Evolutionary conservation across 306 rosid species (phyloP).

Genomic region (Gleditsia sinensis): DNA sequence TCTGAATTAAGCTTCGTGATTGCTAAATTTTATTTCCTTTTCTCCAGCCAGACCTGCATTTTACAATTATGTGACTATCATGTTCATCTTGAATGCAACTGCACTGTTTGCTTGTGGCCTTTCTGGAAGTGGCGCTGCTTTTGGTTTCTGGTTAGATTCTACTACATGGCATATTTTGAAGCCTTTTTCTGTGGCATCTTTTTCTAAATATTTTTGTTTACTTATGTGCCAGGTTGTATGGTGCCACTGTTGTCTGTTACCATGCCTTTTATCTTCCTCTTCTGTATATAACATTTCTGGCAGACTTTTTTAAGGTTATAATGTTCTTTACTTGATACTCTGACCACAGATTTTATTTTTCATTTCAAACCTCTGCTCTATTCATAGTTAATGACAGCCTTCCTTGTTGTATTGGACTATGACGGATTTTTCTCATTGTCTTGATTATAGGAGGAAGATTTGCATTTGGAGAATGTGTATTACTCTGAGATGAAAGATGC

Average conservation of each 20-base stretch:
- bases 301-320: conserved; percentile 66
- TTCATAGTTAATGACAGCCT: background rate
- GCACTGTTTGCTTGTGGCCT: conserved; percentile 70
- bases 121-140: conserved; percentile 70
- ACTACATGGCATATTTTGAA: background rate
- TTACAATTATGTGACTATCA: conserved; percentile 73
- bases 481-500: conserved; percentile 99
- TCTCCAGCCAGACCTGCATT: conserved; percentile 90
- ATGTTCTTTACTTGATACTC: background rate
- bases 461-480: conserved; percentile 82
- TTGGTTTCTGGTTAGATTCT: conserved; percentile 72
- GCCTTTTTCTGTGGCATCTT: background rate
- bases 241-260: conserved; percentile 57
- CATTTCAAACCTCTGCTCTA: background rate
- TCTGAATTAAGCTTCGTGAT: conserved; percentile 22
- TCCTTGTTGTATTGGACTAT: background rate
- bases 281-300: conserved; percentile 57
- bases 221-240: conserved; percentile 53
- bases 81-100: conserved; percentile 63
- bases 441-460: conserved; percentile 70
- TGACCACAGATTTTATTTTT: background rate
- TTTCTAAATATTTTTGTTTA: background rate
- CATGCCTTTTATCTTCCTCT: conserved; percentile 77
- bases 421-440: conserved; percentile 1
- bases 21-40: conserved; percentile 13